Evolutionary conservation across 306 rosid species (phyloP), one percentile per base, ranked within the genome.

Genomic region (Trichosanthes truncata): DNA sequence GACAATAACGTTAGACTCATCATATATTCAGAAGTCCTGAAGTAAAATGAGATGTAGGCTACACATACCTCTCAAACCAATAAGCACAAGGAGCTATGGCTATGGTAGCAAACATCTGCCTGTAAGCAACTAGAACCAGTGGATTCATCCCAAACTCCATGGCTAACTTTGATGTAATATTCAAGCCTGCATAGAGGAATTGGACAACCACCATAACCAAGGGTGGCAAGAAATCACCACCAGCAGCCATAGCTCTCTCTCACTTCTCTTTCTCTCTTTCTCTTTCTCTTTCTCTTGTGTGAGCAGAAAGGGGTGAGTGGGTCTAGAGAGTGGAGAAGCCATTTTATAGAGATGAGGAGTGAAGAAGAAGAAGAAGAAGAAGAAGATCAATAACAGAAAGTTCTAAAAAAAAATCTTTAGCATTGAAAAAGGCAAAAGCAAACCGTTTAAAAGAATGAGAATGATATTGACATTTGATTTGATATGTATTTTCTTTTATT

Each of bases 141-240:
- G 97, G 97, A 75, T 85, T 84, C 97, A 93, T 90, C 46, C 93
- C 93, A 61, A 93, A 82, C 51, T 86, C 82, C 38, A 95, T 61
- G 0, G 99, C 99, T 45, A 95, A 91, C 90, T 92, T 93, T n/a
- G 99, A 91, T 7, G 86, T 91, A 4, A 93, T 86, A 35, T 86
- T 95, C 96, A 95, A 82, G 10, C 86, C 96, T 1, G 97, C 90
- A 75, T 86, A 95, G 0, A 78, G 78, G 3, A 81, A 11, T 76
- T 95, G 99, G 49, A 84, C 87, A 0, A 88, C 20, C 25, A 89
- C 77, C 95, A 92, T 92, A 13, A 80, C 86, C 35, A 95, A 23
- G 20, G 86, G 83, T 21, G 95, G 95, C 77, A 85, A 0, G 13
- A 84, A 14, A 11, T 82, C 84, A 25, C 83, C 75, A 18, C 38